Evolutionary conservation across 202 grass and related monocot species (phyloP).

Genomic region (Setaria viridis): DNA sequence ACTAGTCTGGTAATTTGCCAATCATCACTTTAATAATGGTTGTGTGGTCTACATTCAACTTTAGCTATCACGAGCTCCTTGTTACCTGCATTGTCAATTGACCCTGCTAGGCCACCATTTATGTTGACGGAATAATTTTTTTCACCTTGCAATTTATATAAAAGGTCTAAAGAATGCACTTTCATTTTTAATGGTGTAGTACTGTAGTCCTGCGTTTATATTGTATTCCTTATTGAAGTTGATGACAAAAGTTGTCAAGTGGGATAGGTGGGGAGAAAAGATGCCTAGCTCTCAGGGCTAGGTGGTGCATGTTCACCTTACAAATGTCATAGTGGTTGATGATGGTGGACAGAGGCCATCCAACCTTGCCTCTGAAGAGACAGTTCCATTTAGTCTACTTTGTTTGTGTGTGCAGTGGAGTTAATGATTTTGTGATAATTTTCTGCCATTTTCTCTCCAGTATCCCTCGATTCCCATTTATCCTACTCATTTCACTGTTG

Average conservation of each 20-base stretch:
- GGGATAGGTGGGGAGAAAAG: slow-evolving; percentile 18
- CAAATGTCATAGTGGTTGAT: not conserved
- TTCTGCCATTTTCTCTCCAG: slow-evolving; percentile 51
- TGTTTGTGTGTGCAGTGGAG: not conserved
- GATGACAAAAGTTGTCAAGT: slow-evolving; percentile 5
- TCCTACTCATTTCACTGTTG: slow-evolving; percentile 78
- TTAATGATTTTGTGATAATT: slow-evolving; percentile 19
- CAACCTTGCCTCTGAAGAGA: slow-evolving; percentile 12
- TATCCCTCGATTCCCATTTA: slow-evolving; percentile 74
- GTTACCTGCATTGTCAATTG: not conserved
- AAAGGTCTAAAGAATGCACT: not conserved
- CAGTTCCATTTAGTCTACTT: not conserved
- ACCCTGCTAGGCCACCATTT: not conserved
- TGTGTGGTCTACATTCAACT: not conserved
- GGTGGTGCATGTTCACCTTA: slow-evolving; percentile 25
- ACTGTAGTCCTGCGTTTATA: not conserved
- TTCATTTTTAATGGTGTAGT: not conserved
- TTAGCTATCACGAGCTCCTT: not conserved
- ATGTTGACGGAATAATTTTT: not conserved
- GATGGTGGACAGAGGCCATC: slow-evolving; percentile 22
- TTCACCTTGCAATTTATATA: not conserved
- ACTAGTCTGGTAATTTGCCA: not conserved
- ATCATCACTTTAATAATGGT: not conserved
- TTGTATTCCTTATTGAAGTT: not conserved
- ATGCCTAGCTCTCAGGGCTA: not conserved